Evolutionary conservation across 2,329 filamentous ascomycete species (phyloP).

Genomic region (Aspergillus caelatus): DNA sequence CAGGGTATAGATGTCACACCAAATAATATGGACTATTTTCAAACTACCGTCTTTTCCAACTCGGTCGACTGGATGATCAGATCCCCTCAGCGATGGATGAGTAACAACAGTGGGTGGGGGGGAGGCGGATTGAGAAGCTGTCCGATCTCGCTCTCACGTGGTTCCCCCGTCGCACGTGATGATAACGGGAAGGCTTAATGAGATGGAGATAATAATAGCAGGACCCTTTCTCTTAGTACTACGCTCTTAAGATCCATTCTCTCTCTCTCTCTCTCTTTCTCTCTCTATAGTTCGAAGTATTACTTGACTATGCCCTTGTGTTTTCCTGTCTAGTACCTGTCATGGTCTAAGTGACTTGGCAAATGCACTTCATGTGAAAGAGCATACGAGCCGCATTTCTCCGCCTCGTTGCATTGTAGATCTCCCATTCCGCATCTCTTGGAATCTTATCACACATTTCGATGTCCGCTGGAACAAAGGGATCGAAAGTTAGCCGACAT

Average conservation of each 20-base stretch:
- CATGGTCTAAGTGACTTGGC: not conserved
- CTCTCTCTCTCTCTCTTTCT: too few relatives aligned
- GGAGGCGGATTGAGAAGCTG: slow-evolving; percentile 13
- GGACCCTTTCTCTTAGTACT: too few relatives aligned
- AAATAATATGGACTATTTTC: not conserved
- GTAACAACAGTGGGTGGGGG: slow-evolving; percentile 14
- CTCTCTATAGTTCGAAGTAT: too few relatives aligned
- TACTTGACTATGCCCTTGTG: too few relatives aligned
- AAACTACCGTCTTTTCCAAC: not conserved
- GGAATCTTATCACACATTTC: not conserved
- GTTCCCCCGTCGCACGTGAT: slow-evolving; percentile 11
- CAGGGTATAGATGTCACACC: not conserved
- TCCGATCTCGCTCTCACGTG: slow-evolving; percentile 30
- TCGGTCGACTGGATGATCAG: not conserved
- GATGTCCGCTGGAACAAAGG: not conserved
- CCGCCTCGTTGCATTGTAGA: not conserved
- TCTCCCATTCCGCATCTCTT: too few relatives aligned
- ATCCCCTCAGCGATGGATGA: slow-evolving; percentile 14
- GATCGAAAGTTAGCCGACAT: not conserved
- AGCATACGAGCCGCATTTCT: not conserved
- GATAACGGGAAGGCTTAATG: not conserved
- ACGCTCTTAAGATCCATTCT: too few relatives aligned
- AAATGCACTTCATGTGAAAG: not conserved
- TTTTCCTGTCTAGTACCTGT: too few relatives aligned
- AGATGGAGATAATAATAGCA: too few relatives aligned